These are phyloP conservation scores for Paramarasmius palmivorus DNA, from an alignment of 1,284 basidiomycete genomes.

Conservation along the genomic window DNA sequence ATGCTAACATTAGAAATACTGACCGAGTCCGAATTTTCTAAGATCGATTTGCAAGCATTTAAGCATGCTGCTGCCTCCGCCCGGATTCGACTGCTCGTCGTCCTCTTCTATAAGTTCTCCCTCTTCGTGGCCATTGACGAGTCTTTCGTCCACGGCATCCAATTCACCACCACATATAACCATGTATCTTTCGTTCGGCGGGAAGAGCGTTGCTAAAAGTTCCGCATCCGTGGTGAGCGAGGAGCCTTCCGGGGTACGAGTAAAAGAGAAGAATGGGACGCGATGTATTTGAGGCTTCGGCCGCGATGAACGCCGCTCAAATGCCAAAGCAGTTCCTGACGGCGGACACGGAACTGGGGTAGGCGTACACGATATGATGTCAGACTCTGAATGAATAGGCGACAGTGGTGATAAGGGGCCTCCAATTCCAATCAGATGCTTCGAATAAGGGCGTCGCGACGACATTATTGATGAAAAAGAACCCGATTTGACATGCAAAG, in stretches of 20 bases:
- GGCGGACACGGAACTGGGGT: not conserved
- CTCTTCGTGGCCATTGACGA: conserved; percentile 31
- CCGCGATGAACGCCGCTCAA: conserved; percentile 1
- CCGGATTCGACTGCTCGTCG: conserved; percentile 31
- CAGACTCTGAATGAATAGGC: conserved; percentile 6
- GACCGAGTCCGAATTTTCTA: conserved; percentile 48
- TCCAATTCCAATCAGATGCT: conserved; percentile 12
- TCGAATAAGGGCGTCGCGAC: conserved; percentile 12
- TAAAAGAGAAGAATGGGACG: conserved; percentile 76
- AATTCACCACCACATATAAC: conserved; percentile 70
- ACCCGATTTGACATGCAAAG: not conserved
- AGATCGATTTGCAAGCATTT: conserved; percentile 73
- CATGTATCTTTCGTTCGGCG: conserved; percentile 68
- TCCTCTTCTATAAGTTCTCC: conserved; percentile 19
- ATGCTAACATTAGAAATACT: not conserved
- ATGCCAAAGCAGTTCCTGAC: not conserved
- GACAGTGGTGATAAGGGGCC: conserved; percentile 15
- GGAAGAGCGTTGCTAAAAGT: conserved; percentile 64
- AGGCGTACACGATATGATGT: not conserved
- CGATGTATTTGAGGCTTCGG: conserved; percentile 16
- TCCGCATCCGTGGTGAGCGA: conserved; percentile 68
- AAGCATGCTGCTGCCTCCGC: conserved; percentile 37
- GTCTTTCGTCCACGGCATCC: conserved; percentile 51
- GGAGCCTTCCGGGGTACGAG: conserved; percentile 72
- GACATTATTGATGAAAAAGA: not conserved